phyloP scores from a whole-genome alignment of 768 basidiomycete species.

The Kwoniella sp. region DNA sequence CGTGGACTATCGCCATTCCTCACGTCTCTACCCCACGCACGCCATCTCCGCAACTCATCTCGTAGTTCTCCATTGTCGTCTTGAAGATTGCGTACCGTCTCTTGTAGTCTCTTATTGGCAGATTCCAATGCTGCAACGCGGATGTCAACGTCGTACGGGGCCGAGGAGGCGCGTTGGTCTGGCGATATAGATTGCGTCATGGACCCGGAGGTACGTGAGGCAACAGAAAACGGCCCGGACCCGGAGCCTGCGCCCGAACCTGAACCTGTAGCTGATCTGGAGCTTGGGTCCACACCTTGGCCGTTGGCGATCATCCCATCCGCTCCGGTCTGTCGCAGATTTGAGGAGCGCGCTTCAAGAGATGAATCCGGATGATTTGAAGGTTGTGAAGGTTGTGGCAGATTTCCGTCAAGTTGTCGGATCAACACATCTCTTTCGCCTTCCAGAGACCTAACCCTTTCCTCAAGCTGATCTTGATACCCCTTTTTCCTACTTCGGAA shows the following conservation, averaged over 20 bases:
- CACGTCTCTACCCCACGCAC: conserved; percentile 21
- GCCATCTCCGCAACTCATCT: conserved; percentile 32
- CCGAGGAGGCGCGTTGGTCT: conserved; percentile 16
- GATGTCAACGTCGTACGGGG: conserved; percentile 25
- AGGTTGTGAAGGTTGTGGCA: not conserved
- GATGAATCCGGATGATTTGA: conserved; percentile 4
- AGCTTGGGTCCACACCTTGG: not conserved
- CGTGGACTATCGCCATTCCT: not conserved
- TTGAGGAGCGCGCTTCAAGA: conserved; percentile 13
- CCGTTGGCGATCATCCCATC: conserved; percentile 6
- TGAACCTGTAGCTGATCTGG: not conserved
- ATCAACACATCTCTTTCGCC: conserved; percentile 41
- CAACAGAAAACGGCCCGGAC: not conserved
- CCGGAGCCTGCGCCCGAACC: not conserved
- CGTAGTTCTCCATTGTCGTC: conserved; percentile 35
- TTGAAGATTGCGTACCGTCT: conserved; percentile 25
- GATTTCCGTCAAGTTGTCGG: conserved; percentile 26
- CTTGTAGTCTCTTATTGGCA: conserved; percentile 36
- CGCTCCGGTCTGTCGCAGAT: conserved; percentile 4
- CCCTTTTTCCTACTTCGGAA: conserved; percentile 55
- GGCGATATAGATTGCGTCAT: conserved; percentile 10
- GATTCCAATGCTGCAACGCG: conserved; percentile 34
- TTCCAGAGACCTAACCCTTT: conserved; percentile 43
- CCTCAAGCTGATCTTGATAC: conserved; percentile 52
- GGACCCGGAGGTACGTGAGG: not conserved